phyloP scores from a whole-genome alignment of 2,329 filamentous ascomycete genomes.

The Pseudopyrenochaeta lycopersici region DNA sequence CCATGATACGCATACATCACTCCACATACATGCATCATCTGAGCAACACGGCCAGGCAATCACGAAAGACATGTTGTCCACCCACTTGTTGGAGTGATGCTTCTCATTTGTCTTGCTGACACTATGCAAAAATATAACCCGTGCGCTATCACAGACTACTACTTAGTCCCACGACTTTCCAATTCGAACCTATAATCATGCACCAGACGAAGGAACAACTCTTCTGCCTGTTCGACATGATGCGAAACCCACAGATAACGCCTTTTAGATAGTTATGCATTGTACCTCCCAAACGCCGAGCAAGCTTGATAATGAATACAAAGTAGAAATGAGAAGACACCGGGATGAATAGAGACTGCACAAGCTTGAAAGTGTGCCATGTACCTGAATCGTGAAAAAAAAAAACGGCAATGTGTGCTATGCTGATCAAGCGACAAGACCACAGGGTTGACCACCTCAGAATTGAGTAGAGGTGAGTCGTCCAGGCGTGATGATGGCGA shows the following conservation, averaged over 20 bases:
- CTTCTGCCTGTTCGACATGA: constrained; percentile 7
- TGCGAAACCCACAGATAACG: constrained; percentile 25
- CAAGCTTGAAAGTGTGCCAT: not conserved
- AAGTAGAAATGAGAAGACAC: constrained; percentile 12
- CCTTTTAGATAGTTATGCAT: constrained; percentile 30
- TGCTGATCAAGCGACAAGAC: too few species aligned
- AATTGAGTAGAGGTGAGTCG: too few species aligned
- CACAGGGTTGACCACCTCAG: too few species aligned
- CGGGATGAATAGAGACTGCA: not conserved
- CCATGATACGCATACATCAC: too few species aligned
- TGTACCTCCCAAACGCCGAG: constrained; percentile 34
- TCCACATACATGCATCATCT: too few species aligned
- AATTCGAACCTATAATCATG: constrained; percentile 1
- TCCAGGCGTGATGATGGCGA: too few species aligned
- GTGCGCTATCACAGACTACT: not conserved
- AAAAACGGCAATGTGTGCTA: too few species aligned
- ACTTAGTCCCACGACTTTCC: constrained; percentile 7
- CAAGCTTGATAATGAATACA: constrained; percentile 26
- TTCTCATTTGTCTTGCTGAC: constrained; percentile 1
- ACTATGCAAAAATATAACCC: constrained; percentile 7
- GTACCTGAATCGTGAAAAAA: not conserved
- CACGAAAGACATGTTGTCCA: too few species aligned
- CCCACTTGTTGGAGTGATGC: not conserved
- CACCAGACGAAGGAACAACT: constrained; percentile 3
- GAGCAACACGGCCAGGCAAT: too few species aligned